Conservation (phyloP, 306 rosid genomes). For the Lathyrus tuberosus region DNA sequence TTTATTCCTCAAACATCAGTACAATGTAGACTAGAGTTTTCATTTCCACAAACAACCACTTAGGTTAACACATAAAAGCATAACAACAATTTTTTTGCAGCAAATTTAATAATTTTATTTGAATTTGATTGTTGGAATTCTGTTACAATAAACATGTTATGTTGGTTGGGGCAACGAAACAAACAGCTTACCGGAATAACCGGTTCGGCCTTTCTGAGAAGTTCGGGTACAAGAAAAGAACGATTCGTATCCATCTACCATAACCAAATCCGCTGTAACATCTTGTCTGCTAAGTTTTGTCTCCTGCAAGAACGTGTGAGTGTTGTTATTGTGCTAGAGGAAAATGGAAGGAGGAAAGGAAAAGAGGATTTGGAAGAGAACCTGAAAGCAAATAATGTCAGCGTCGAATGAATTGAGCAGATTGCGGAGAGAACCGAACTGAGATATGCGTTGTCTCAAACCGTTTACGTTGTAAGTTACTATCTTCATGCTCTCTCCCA, state of each 20-base stretch:
- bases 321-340: neutral
- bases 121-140: too few species aligned
- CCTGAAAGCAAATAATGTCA: slow-evolving; percentile 85
- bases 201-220: slow-evolving; percentile 71
- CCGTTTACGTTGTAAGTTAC: slow-evolving; percentile 95
- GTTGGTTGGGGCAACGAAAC: neutral
- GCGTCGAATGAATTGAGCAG: slow-evolving; percentile 83
- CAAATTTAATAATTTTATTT: neutral
- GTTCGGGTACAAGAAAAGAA: slow-evolving; percentile 86
- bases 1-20: neutral
- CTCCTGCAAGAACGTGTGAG: slow-evolving; percentile 47
- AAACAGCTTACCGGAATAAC: slow-evolving; percentile 72
- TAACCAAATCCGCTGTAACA: slow-evolving; percentile 70
- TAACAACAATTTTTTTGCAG: neutral
- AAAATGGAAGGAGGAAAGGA: slow-evolving; percentile 5
- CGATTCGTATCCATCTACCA: slow-evolving; percentile 83
- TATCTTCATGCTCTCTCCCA: slow-evolving; percentile 60
- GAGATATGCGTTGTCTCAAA: slow-evolving; percentile 74
- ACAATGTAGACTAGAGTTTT: neutral
- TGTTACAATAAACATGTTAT: too few species aligned
- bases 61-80: neutral
- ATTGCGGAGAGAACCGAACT: slow-evolving; percentile 85
- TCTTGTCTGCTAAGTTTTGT: slow-evolving; percentile 81
- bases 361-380: slow-evolving; percentile 3
- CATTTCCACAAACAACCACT: slow-evolving; percentile 26